phyloP scores from a whole-genome alignment of 768 basidiomycete species.

The Amanita muscaria region DNA sequence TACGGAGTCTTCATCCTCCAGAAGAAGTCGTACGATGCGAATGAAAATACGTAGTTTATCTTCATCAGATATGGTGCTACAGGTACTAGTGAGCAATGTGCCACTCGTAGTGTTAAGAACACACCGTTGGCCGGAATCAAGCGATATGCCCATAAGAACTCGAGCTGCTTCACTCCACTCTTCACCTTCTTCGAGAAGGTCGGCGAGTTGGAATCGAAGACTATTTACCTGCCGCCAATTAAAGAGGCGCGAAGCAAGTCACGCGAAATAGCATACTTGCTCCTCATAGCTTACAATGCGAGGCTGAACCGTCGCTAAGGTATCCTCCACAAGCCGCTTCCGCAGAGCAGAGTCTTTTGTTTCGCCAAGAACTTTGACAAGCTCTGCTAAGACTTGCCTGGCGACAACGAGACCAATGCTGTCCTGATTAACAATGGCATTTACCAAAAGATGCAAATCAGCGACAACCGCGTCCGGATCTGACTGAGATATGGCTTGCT shows the following conservation, averaged over 20 bases:
- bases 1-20: conserved; percentile 95
- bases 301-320: conserved; percentile 61
- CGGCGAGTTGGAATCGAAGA: conserved; percentile 82
- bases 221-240: conserved; percentile 54
- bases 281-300: conserved; percentile 91
- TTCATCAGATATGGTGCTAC: conserved; percentile 60
- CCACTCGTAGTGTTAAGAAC: conserved; percentile 13
- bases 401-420: conserved; percentile 79
- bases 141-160: conserved; percentile 84
- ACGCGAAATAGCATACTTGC: conserved; percentile 49
- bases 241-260: neutral
- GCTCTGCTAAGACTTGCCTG: conserved; percentile 78
- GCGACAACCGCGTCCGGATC: conserved; percentile 34
- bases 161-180: conserved; percentile 92
- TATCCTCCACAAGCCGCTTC: conserved; percentile 70
- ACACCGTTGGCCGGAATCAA: conserved; percentile 84
- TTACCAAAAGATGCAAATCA: conserved; percentile 66
- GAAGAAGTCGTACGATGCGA: conserved; percentile 85
- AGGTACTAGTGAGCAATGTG: conserved; percentile 6
- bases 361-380: conserved; percentile 60
- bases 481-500: conserved; percentile 49
- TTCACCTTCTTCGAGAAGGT: conserved; percentile 82
- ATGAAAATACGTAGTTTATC: conserved; percentile 89
- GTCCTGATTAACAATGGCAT: conserved; percentile 78
- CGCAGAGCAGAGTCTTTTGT: conserved; percentile 48